Evolutionary conservation across 2,329 filamentous ascomycete species (phyloP).

Genomic region (Paraconiothyrium sp.): DNA sequence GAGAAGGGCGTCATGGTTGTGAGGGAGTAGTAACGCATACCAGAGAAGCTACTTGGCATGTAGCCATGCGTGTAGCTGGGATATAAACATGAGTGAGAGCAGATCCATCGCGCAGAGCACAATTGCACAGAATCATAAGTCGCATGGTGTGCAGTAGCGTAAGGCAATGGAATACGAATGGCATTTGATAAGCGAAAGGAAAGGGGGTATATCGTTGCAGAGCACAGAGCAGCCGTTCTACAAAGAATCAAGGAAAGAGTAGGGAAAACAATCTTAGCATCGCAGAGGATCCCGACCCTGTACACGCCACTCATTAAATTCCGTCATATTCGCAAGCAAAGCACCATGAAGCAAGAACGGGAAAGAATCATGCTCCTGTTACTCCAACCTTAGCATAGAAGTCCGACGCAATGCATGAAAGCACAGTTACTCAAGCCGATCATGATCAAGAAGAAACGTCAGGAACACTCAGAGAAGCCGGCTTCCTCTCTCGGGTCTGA

Average conservation of each 20-base stretch:
- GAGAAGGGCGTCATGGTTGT: slow-evolving; percentile 53
- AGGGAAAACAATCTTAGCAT: not conserved
- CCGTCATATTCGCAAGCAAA: not conserved
- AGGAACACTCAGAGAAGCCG: not conserved
- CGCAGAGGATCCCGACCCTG: not conserved
- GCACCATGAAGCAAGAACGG: not conserved
- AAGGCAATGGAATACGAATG: not conserved
- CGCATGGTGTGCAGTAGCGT: not conserved
- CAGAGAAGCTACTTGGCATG: no score
- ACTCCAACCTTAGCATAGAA: not conserved
- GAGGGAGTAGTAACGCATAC: slow-evolving; percentile 27
- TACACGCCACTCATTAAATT: not conserved
- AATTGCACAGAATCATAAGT: not conserved
- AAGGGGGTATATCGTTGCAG: slow-evolving; percentile 13
- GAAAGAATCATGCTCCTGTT: not conserved
- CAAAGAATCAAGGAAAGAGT: not conserved
- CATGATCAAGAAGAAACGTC: not conserved
- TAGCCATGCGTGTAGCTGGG: no score
- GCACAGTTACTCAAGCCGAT: not conserved
- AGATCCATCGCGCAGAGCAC: no score
- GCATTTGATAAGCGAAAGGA: not conserved
- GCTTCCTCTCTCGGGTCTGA: slow-evolving; percentile 7
- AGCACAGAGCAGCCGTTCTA: not conserved
- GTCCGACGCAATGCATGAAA: not conserved
- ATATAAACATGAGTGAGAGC: no score